Conservation (phyloP, 129 eudicot species). For the Chrysanthemum lavandulifolium region DNA sequence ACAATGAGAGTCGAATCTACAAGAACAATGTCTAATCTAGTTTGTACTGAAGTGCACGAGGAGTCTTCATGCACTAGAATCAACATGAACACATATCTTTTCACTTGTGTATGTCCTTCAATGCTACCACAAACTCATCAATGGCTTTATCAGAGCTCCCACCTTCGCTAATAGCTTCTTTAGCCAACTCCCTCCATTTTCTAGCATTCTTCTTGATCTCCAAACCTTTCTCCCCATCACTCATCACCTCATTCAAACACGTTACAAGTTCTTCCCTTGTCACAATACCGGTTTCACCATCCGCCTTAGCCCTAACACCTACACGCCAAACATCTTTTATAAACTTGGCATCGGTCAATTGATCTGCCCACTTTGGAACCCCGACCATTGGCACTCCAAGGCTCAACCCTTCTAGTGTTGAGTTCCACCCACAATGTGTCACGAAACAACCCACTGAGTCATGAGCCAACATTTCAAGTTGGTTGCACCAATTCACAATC, state of each 20-base stretch:
- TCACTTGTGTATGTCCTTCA: slow-evolving; percentile 8
- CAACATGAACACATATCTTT: neutral
- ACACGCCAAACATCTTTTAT: slow-evolving; percentile 57
- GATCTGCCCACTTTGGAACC: slow-evolving; percentile 67
- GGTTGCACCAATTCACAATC: slow-evolving; percentile 62
- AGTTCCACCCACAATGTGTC: slow-evolving; percentile 85
- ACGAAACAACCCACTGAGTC: slow-evolving; percentile 57
- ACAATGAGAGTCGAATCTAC: no score
- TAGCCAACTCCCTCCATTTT: slow-evolving; percentile 53
- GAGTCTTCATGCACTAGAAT: neutral
- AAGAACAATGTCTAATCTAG: no score
- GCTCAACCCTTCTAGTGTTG: slow-evolving; percentile 57
- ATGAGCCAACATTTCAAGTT: slow-evolving; percentile 59
- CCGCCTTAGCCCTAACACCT: slow-evolving; percentile 51
- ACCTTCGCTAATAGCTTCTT: slow-evolving; percentile 49
- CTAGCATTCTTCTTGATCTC: slow-evolving; percentile 45
- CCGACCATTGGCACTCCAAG: slow-evolving; percentile 69
- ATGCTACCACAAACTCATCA: slow-evolving; percentile 44
- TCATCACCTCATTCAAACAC: slow-evolving; percentile 55
- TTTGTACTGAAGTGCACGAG: no score
- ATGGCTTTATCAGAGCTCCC: slow-evolving; percentile 57
- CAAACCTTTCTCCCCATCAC: slow-evolving; percentile 36
- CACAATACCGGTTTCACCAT: slow-evolving; percentile 43
- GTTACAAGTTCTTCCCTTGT: slow-evolving; percentile 37
- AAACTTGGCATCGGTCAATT: slow-evolving; percentile 56